Conservation (phyloP, 1,284 basidiomycete species). For the Vanrija sp. region DNA sequence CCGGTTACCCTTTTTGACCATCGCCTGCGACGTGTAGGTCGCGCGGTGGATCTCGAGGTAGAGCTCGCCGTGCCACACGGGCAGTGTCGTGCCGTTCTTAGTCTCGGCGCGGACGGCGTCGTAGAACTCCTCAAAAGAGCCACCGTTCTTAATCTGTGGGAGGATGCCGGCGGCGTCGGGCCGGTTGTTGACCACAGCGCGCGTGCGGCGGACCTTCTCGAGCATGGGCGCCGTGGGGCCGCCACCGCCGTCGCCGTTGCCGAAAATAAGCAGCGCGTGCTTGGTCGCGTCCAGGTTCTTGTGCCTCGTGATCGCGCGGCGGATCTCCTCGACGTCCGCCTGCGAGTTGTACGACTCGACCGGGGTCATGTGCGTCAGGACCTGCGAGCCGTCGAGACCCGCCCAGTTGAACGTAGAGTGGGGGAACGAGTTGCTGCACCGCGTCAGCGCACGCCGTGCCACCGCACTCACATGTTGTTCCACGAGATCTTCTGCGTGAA, state of each 20-base stretch:
- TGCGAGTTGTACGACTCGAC: constrained; percentile 49
- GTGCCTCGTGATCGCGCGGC: constrained; percentile 73
- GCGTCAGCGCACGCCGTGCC: neutral
- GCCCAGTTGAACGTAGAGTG: constrained; percentile 94
- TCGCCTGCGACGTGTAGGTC: constrained; percentile 80
- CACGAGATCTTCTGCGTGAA: constrained; percentile 79
- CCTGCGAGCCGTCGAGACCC: constrained; percentile 63
- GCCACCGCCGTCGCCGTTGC: constrained; percentile 77
- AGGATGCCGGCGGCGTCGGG: neutral
- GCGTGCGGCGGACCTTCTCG: constrained; percentile 82
- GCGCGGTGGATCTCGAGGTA: constrained; percentile 74
- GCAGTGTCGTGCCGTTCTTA: constrained; percentile 65
- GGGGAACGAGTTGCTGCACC: constrained; percentile 72
- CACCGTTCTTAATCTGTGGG: constrained; percentile 57
- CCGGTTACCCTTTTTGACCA: constrained; percentile 89
- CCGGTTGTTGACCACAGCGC: constrained; percentile 60
- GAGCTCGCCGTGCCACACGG: constrained; percentile 84
- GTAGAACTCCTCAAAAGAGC: constrained; percentile 72
- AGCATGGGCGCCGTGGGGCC: constrained; percentile 64
- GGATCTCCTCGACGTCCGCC: constrained; percentile 59
- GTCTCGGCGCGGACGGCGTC: constrained; percentile 64
- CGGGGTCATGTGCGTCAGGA: constrained; percentile 81
- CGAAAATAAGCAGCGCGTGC: constrained; percentile 73
- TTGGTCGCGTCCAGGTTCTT: constrained; percentile 81
- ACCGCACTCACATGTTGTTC: constrained; percentile 1